Percentiles rank a stretch among this genome's conserved stretches.
These are phyloP conservation scores for Eutrema salsugineum DNA, from an alignment of 441 rosid genomes.

Conservation along the genomic window DNA sequence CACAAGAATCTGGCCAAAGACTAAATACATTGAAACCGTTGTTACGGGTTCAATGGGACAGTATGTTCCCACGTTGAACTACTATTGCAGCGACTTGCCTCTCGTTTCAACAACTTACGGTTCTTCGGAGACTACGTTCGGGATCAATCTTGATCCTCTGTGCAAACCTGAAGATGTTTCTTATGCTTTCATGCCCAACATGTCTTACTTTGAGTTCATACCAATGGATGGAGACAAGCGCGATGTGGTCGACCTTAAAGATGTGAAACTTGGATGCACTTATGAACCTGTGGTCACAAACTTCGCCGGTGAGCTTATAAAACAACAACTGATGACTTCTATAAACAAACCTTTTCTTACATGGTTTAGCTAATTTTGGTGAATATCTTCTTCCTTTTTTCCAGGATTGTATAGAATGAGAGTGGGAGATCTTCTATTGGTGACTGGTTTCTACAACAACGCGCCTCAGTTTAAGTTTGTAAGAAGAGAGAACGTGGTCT, in stretches of 20 bases:
- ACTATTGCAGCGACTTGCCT: conserved; percentile 64
- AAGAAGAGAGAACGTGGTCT: conserved; percentile 64
- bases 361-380: conserved; percentile 2
- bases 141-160: conserved; percentile 66
- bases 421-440: conserved; percentile 85
- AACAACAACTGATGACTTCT: background rate
- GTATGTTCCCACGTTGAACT: conserved; percentile 54
- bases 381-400: background rate
- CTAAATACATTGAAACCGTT: conserved; percentile 60
- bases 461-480: conserved; percentile 85
- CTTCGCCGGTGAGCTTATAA: conserved; percentile 44
- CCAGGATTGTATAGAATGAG: conserved; percentile 73
- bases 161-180: conserved; percentile 62
- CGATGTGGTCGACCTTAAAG: conserved; percentile 55
- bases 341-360: background rate
- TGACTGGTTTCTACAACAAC: conserved; percentile 70
- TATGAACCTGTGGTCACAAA: conserved; percentile 82
- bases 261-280: conserved; percentile 56
- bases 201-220: conserved; percentile 82
- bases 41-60: conserved; percentile 82
- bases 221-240: conserved; percentile 37
- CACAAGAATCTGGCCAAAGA: conserved; percentile 61
- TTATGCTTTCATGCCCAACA: conserved; percentile 68
- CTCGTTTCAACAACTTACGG: conserved; percentile 63
- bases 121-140: conserved; percentile 69